Evolutionary conservation across 306 rosid species (phyloP).

Genomic region (Ormosia semicastrata): DNA sequence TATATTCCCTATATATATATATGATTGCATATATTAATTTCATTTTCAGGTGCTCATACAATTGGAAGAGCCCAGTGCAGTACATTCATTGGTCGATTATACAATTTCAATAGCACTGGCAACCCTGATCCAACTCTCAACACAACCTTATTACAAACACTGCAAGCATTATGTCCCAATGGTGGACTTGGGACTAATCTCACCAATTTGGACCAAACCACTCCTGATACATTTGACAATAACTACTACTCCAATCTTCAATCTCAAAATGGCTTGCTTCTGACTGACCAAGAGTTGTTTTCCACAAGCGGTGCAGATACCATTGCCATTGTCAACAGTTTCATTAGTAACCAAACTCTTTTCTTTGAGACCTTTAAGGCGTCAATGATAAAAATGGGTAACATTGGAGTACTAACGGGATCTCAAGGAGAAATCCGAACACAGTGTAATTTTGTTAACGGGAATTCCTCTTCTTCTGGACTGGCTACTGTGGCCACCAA

Average conservation of each 20-base stretch:
- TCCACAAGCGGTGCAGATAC: constrained; percentile 40
- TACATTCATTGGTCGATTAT: constrained; percentile 14
- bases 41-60: constrained; percentile 42
- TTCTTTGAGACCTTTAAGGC: constrained; percentile 31
- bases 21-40: neutral
- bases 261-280: constrained; percentile 28
- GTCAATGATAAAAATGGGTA: constrained; percentile 48
- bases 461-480: constrained; percentile 21
- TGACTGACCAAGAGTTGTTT: constrained; percentile 44
- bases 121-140: constrained; percentile 41
- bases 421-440: constrained; percentile 37
- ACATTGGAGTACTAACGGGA: constrained; percentile 39
- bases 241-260: constrained; percentile 41
- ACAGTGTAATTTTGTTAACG: constrained; percentile 40
- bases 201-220: constrained; percentile 35
- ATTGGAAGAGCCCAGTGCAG: constrained; percentile 41
- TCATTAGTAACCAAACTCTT: constrained; percentile 15
- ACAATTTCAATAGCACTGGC: constrained; percentile 23
- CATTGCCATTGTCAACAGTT: constrained; percentile 32
- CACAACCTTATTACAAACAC: constrained; percentile 11
- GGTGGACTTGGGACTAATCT: constrained; percentile 30
- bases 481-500: neutral
- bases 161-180: constrained; percentile 35
- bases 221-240: constrained; percentile 42
- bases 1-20: no score